Evolutionary conservation across 2,329 filamentous ascomycete genomes (phyloP).

Genomic region (Westerdykella aurantiaca): DNA sequence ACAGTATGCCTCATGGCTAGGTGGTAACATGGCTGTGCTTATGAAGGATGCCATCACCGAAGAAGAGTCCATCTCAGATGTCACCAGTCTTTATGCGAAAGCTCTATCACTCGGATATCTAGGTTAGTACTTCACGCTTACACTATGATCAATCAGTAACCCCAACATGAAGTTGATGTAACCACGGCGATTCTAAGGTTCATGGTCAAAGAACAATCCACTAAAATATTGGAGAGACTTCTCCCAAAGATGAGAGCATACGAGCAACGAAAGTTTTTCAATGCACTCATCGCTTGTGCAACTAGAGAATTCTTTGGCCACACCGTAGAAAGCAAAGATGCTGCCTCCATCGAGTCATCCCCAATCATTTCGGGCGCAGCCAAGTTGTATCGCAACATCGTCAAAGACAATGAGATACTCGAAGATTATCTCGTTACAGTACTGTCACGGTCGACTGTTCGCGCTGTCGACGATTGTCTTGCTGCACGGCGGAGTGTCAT

Average conservation of each 20-base stretch:
- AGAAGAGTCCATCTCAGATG: conserved; percentile 27
- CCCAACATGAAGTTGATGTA: conserved; percentile 16
- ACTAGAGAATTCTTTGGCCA: conserved; percentile 18
- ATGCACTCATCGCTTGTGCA: conserved; percentile 25
- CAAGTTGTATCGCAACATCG: conserved; percentile 17
- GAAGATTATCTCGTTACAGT: conserved; percentile 26
- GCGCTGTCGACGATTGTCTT: conserved; percentile 25
- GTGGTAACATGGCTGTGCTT: conserved; percentile 52
- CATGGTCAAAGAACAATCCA: conserved; percentile 10
- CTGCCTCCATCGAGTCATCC: conserved; percentile 12
- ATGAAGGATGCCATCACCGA: conserved; percentile 38
- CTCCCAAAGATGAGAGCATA: conserved; percentile 42
- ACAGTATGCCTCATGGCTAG: conserved; percentile 67
- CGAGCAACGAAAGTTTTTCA: conserved; percentile 45
- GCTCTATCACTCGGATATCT: conserved; percentile 66
- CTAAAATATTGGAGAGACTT: conserved; percentile 28
- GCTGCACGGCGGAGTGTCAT: conserved; percentile 35
- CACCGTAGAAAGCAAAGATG: conserved; percentile 7
- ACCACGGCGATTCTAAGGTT: conserved; percentile 12
- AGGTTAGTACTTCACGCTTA: conserved; percentile 37
- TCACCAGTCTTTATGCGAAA: conserved; percentile 49
- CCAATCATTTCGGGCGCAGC: conserved; percentile 20
- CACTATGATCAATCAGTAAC: neutral
- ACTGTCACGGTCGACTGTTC: conserved; percentile 38
- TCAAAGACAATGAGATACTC: conserved; percentile 22